phyloP scores from a whole-genome alignment of 2,329 filamentous ascomycete species.

The Fusarium sp. region DNA sequence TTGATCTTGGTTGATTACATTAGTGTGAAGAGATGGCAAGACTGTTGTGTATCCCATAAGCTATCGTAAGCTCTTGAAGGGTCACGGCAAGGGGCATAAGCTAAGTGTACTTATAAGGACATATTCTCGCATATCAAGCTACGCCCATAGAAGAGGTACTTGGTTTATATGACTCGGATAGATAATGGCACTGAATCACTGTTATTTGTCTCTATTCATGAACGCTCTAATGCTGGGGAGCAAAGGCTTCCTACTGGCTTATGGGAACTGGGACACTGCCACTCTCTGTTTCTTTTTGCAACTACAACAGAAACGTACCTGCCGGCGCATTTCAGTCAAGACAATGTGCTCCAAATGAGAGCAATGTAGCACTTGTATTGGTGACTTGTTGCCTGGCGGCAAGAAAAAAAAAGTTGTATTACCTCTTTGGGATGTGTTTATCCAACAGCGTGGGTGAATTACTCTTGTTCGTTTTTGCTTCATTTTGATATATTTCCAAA shows the following conservation, averaged over 20 bases:
- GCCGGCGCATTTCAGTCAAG: no score
- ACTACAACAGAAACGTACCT: no score
- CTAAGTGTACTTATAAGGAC: not conserved
- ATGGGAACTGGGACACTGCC: not conserved
- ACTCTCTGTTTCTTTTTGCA: no score
- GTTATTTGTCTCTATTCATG: not conserved
- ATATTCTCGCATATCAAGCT: not conserved
- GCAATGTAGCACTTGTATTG: no score
- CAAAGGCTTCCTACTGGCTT: not conserved
- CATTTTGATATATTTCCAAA: not conserved
- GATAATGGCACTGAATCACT: not conserved
- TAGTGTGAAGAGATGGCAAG: not conserved
- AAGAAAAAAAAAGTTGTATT: not conserved
- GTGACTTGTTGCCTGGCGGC: not conserved
- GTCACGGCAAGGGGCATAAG: not conserved
- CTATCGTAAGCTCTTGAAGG: not conserved
- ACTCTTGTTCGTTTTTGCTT: not conserved
- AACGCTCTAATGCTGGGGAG: not conserved
- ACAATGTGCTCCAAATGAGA: no score
- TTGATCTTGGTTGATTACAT: not conserved
- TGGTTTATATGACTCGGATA: not conserved
- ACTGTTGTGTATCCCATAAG: not conserved
- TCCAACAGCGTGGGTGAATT: not conserved
- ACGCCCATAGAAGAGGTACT: not conserved
- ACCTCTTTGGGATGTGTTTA: not conserved